Evolutionary conservation across 139 green algal species (phyloP).

Genomic region (Volvox africanus): DNA sequence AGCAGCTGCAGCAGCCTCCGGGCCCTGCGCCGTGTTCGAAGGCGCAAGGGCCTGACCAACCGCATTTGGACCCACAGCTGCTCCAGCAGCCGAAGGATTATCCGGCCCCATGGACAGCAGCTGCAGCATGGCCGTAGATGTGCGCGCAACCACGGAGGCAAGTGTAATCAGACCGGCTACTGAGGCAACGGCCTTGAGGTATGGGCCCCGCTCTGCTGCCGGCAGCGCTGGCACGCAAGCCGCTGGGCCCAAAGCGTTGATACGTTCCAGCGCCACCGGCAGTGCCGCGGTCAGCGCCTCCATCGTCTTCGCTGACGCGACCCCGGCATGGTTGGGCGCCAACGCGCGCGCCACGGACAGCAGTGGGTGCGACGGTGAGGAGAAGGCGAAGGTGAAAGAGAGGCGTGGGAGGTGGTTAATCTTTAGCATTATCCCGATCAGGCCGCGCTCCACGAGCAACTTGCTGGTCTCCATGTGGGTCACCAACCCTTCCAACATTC

Average conservation of each 20-base stretch:
- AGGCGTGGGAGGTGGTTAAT: constrained; percentile 88
- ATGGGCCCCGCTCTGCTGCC: constrained; percentile 48
- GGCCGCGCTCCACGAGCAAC: constrained; percentile 84
- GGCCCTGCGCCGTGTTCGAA: background rate
- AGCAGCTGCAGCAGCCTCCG: background rate
- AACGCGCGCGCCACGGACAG: constrained; percentile 84
- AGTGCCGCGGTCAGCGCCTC: constrained; percentile 50
- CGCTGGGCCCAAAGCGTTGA: background rate
- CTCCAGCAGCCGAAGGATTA: background rate
- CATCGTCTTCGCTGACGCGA: constrained; percentile 51
- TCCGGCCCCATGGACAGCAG: constrained; percentile 39
- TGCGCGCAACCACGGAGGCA: constrained; percentile 75
- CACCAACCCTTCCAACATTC: constrained; percentile 91
- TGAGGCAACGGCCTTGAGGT: constrained; percentile 65
- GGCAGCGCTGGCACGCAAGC: constrained; percentile 50
- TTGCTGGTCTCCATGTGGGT: constrained; percentile 69
- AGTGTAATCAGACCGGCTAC: constrained; percentile 74
- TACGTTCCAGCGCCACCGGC: constrained; percentile 3
- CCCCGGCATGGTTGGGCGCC: constrained; percentile 55
- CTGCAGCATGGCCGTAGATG: constrained; percentile 69
- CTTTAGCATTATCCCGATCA: constrained; percentile 81
- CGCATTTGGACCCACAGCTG: background rate
- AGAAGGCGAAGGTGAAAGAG: constrained; percentile 80
- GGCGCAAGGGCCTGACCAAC: background rate
- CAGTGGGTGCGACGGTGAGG: constrained; percentile 80